Conservation (phyloP, 2,329 filamentous ascomycete genomes). For the Colletotrichum godetiae region DNA sequence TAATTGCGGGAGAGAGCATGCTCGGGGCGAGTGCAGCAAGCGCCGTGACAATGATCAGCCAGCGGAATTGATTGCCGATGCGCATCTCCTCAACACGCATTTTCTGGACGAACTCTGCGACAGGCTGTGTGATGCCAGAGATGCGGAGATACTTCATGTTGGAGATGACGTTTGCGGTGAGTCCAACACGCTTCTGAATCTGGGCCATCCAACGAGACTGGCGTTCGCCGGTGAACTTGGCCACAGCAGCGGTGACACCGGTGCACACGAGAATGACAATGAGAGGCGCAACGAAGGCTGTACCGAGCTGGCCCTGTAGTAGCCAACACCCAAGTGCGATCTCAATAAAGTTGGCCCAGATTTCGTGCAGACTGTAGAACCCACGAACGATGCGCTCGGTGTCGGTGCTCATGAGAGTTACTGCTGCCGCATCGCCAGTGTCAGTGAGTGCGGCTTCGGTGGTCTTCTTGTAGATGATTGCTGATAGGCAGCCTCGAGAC, state of each 20-base stretch:
- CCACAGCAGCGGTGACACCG: conserved; percentile 32
- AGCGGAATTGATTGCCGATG: conserved; percentile 38
- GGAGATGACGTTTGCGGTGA: conserved; percentile 39
- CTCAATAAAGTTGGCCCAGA: conserved; percentile 48
- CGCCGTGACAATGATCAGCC: conserved; percentile 41
- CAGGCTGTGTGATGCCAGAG: conserved; percentile 44
- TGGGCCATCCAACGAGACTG: conserved; percentile 45
- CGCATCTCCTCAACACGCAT: conserved; percentile 41
- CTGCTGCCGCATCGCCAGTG: conserved; percentile 44
- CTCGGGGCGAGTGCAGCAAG: conserved; percentile 48
- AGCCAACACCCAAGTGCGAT: conserved; percentile 47
- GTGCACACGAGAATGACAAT: conserved; percentile 42
- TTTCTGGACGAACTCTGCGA: conserved; percentile 39
- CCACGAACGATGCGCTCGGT: conserved; percentile 48
- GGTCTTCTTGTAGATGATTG: conserved; percentile 46
- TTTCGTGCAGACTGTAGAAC: conserved; percentile 44
- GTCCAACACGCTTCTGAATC: conserved; percentile 43
- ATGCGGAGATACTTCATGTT: conserved; percentile 44
- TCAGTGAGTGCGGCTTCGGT: conserved; percentile 40
- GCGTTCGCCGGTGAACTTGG: conserved; percentile 36
- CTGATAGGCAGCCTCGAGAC: conserved; percentile 43
- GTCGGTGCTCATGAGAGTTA: conserved; percentile 53
- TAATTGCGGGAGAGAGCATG: conserved; percentile 48
- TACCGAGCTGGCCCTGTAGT: conserved; percentile 45
- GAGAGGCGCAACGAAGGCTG: conserved; percentile 46